Evolutionary conservation across 352 stramenopile genomes (phyloP), one percentile per base, ranked within the genome.

Genomic region (Globisporangium spiculum): DNA sequence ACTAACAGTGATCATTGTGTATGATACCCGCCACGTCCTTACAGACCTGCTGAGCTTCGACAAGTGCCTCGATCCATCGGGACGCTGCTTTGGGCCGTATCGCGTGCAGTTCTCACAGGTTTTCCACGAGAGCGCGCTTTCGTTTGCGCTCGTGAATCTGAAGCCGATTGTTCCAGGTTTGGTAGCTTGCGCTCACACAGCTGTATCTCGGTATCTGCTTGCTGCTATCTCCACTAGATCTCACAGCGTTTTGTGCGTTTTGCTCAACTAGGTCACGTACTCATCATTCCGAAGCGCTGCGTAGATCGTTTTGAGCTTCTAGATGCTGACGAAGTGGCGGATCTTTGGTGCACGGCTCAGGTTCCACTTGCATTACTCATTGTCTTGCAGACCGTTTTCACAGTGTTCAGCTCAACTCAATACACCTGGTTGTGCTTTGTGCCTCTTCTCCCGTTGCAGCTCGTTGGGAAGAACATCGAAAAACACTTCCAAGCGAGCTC

Each of bases 71-170:
- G 81, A 78, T 36, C 74, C 55, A 8, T 54, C 72, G 38, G 61
- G 66, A 0, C 70, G 75, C 4, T 73, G 71, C 62, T 93, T 91
- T 63, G 83, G 83, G 3, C 68, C 77, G 30, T 77, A 81, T 56
- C 72, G 73, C 8, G 75, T 96, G 4, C 41, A 68, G 2, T 54
- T 70, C 24, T 75, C 73, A 4, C 76, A 94, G 66, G 59, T 94
- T 1, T 94, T 94, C 64, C 83, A 84, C 64, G 67, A 90, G 59
- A 85, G 78, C 4, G 9, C 65, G 5, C 65, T 83, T 10, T 91
- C 80, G 2, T 88, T 88, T 38, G 91, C 85, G 32, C 84, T 98
- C 71, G 94, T 98, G 27, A 98, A 98, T 70, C 78, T 99, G 38
- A 97, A 97, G 62, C 96, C 94, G 1, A 97, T 98, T 66, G 92